Base-by-base conservation (phyloP, 2,329 filamentous ascomycete species). In the Calonectria ilicicola region DNA sequence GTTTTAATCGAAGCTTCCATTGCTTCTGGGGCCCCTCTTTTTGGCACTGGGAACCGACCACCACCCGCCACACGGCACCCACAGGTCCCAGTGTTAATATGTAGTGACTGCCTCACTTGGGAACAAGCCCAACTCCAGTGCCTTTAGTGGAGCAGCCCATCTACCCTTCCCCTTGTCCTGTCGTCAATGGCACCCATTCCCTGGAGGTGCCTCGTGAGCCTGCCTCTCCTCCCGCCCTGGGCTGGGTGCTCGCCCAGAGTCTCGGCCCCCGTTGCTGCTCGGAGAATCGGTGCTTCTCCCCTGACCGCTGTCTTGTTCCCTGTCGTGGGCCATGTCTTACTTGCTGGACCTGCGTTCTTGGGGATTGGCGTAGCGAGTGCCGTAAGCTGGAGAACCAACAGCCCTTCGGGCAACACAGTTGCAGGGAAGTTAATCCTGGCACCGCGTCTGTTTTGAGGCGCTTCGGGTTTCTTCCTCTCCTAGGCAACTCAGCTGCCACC, bases 371-470 rank as follows among this genome's bases (percentile, higher is more conserved):
- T 67, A 72, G 67, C 69, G 72, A 53, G 64, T 44, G 53, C 44
- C 44, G 44, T 47, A 47, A 65, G 64, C 46, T 69, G 72, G 70
- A 72, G 72, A 79, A 67, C 70, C 72, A 79, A 77, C 76, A 74
- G 66, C 75, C 72, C 72, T 60, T 44, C 44, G 64, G 74, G 72
- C 72, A 49, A 53, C 23, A 69, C 40, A 60, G 38, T n/a, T 32
- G 40, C 63, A 68, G 47, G 71, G 67, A 49, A 73, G 29, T 63
- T 66, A 66, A 72, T 70, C 73, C 76, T 66, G 63, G 72, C 64
- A 69, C 53, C 67, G 72, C 72, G 77, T 75, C 72, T 78, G 76
- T 76, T 72, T 77, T 69, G 71, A 76, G 76, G 65, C 66, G 46
- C 70, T 70, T 77, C 65, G 74, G 77, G 40, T 60, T 72, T 74